These are phyloP conservation scores for Podaxis sp. DNA, from an alignment of 768 basidiomycete genomes.

Conservation along the genomic window DNA sequence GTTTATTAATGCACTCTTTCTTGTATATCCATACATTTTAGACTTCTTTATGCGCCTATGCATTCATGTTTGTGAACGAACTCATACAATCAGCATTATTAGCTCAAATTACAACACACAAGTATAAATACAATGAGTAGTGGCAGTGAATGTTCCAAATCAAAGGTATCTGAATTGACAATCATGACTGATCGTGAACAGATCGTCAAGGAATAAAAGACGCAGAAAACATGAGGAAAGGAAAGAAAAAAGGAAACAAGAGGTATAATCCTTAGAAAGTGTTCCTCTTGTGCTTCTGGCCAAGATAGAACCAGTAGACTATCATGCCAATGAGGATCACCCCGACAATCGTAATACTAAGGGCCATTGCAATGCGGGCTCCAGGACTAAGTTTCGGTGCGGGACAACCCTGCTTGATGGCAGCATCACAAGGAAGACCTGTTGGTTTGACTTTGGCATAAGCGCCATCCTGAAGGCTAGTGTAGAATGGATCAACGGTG, in stretches of 20 bases:
- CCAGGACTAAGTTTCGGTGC: conserved; percentile 50
- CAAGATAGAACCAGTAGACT: conserved; percentile 32
- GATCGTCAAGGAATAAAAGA: not conserved
- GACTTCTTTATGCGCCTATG: not conserved
- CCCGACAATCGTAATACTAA: conserved; percentile 60
- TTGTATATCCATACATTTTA: not conserved
- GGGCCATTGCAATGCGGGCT: conserved; percentile 67
- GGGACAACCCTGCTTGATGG: conserved; percentile 48
- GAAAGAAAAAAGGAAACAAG: not conserved
- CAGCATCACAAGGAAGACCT: conserved; percentile 78
- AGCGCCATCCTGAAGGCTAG: conserved; percentile 60
- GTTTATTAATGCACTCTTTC: conserved; percentile 20
- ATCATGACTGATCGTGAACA: not conserved
- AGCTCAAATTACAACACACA: not conserved
- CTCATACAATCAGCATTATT: not conserved
- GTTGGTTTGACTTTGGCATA: conserved; percentile 57
- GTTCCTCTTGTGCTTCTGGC: conserved; percentile 14
- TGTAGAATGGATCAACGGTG: conserved; percentile 72
- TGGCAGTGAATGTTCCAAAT: not conserved
- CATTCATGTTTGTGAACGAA: not conserved
- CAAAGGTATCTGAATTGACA: not conserved
- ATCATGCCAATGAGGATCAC: conserved; percentile 46
- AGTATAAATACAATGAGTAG: not conserved
- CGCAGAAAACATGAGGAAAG: not conserved
- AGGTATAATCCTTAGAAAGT: not conserved